phyloP scores from a whole-genome alignment of 345 rosid genomes.

The Populus euphratica region DNA sequence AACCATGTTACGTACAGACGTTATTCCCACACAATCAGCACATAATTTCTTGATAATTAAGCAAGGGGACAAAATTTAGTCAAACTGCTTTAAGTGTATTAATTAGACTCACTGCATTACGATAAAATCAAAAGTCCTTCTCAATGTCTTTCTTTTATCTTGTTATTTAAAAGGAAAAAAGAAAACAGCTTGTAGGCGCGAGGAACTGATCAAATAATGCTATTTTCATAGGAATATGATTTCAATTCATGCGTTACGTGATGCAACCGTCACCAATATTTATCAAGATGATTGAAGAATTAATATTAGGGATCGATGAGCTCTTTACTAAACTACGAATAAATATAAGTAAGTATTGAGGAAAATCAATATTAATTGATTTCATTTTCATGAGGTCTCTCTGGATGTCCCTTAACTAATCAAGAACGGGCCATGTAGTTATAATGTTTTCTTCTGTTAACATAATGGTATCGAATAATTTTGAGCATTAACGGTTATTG shows the following conservation, averaged over 20 bases:
- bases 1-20: constrained; percentile 40
- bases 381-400: constrained; percentile 45
- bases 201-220: neutral
- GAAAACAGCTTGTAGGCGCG: neutral
- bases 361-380: constrained; percentile 43
- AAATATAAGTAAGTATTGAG: constrained; percentile 38
- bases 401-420: constrained; percentile 49
- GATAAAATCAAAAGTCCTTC: constrained; percentile 22
- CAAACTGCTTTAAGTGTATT: constrained; percentile 31
- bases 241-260: constrained; percentile 23
- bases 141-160: constrained; percentile 1
- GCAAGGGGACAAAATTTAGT: constrained; percentile 29
- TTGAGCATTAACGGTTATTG: neutral
- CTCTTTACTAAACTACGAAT: constrained; percentile 28
- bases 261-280: constrained; percentile 35
- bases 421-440: constrained; percentile 28
- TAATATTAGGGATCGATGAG: neutral
- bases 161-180: neutral
- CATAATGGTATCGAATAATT: neutral
- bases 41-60: constrained; percentile 33
- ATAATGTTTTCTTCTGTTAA: constrained; percentile 25
- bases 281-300: constrained; percentile 6
- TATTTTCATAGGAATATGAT: neutral
- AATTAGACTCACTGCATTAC: constrained; percentile 14
- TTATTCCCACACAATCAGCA: constrained; percentile 18